These are phyloP conservation scores for Schizopora paradoxa DNA, from an alignment of 1,284 basidiomycete genomes.

Conservation along the genomic window DNA sequence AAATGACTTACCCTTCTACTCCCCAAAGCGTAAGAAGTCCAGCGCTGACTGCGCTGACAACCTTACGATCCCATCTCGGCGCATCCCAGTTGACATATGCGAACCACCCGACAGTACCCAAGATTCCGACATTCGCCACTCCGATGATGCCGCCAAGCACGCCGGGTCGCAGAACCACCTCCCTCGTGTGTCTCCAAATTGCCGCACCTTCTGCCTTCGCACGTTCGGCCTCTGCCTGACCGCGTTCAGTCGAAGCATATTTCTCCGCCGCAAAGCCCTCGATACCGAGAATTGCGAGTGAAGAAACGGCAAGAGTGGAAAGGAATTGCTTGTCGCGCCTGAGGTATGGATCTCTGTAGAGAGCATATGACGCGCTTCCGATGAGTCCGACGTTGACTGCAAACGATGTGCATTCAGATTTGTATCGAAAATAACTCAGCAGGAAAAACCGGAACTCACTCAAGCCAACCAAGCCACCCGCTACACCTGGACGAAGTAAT, in stretches of 20 bases:
- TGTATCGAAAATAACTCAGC: neutral
- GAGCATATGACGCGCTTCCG: slow-evolving; percentile 54
- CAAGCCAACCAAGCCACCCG: slow-evolving; percentile 68
- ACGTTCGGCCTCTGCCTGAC: slow-evolving; percentile 49
- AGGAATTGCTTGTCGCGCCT: slow-evolving; percentile 56
- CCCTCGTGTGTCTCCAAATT: slow-evolving; percentile 53
- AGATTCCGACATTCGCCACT: slow-evolving; percentile 62
- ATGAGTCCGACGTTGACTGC: slow-evolving; percentile 72
- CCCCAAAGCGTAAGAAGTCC: slow-evolving; percentile 63
- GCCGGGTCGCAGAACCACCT: slow-evolving; percentile 61
- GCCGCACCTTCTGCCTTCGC: slow-evolving; percentile 59
- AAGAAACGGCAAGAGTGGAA: slow-evolving; percentile 46
- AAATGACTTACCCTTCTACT: slow-evolving; percentile 58
- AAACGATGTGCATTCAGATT: neutral
- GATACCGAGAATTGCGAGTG: slow-evolving; percentile 50
- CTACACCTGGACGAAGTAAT: slow-evolving; percentile 62
- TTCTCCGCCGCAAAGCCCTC: slow-evolving; percentile 64
- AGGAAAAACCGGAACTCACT: slow-evolving; percentile 36
- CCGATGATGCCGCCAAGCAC: slow-evolving; percentile 63
- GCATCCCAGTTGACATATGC: slow-evolving; percentile 67
- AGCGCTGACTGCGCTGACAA: slow-evolving; percentile 57
- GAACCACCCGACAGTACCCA: slow-evolving; percentile 65
- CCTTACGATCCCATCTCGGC: slow-evolving; percentile 64
- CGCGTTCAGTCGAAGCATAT: slow-evolving; percentile 56
- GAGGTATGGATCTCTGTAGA: slow-evolving; percentile 62